Evolutionary conservation across 1,284 basidiomycete genomes (phyloP).

Genomic region (Puccinia horiana): DNA sequence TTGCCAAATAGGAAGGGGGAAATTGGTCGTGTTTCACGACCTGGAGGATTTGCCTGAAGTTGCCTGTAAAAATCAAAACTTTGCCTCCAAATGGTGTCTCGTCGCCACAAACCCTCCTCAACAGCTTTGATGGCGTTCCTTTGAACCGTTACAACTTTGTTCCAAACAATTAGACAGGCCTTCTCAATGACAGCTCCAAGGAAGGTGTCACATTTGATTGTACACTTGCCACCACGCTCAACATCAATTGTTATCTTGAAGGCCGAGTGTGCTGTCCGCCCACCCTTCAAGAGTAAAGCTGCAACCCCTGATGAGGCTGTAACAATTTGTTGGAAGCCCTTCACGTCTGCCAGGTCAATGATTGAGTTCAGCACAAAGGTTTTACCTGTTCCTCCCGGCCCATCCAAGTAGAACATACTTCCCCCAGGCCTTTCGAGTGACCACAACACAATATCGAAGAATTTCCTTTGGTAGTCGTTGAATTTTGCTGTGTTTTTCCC

Average conservation of each 20-base stretch:
- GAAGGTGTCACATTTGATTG: background rate
- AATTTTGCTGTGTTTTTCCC: background rate
- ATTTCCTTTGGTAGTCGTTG: background rate
- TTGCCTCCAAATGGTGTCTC: background rate
- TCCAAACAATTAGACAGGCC: background rate
- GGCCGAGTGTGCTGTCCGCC: conserved; percentile 61
- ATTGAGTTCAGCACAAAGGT: conserved; percentile 63
- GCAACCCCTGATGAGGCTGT: too few relatives aligned
- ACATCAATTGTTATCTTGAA: conserved; percentile 61
- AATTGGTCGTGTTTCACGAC: background rate
- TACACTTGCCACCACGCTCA: background rate
- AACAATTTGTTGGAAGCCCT: conserved; percentile 60
- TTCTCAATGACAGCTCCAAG: too few relatives aligned
- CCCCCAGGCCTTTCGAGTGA: too few relatives aligned
- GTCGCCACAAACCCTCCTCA: background rate
- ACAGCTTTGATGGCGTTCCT: background rate
- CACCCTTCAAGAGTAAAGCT: conserved; percentile 60
- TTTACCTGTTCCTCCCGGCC: conserved; percentile 59
- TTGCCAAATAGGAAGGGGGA: background rate
- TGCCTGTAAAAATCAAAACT: background rate
- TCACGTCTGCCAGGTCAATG: conserved; percentile 55
- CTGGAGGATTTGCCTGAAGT: background rate
- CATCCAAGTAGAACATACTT: background rate
- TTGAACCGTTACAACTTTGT: background rate
- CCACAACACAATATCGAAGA: too few relatives aligned